Percentiles rank a stretch among this genome's conserved stretches.
These are phyloP conservation scores for Yamadazyma olivae DNA, from an alignment of 805 yeast species.

Conservation along the genomic window DNA sequence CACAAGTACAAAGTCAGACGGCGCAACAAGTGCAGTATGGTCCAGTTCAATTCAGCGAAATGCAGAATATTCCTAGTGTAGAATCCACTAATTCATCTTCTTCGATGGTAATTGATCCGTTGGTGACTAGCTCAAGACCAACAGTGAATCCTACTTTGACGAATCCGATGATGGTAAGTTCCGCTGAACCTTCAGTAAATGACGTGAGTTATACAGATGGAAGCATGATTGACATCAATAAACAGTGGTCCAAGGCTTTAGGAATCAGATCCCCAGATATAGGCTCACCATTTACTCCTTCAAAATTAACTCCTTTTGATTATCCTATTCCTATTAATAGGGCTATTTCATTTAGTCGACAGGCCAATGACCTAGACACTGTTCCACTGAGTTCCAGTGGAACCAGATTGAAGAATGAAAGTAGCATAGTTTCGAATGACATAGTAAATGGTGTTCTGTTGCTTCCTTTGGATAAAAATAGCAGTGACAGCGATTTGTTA, in stretches of 20 bases:
- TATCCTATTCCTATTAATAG: constrained; percentile 14
- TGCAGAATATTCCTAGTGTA: constrained; percentile 3
- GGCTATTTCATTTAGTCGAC: constrained; percentile 12
- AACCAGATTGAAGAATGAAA: background rate
- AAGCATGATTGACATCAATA: constrained; percentile 4
- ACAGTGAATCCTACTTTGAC: too few relatives aligned
- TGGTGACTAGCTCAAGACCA: background rate
- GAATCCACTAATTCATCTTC: constrained; percentile 8
- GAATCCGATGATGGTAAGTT: too few relatives aligned
- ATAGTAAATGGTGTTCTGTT: background rate
- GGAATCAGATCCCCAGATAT: constrained; percentile 14
- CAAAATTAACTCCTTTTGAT: constrained; percentile 8
- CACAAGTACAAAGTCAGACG: background rate
- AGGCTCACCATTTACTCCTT: constrained; percentile 12
- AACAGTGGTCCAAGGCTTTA: constrained; percentile 14
- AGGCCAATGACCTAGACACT: constrained; percentile 4
- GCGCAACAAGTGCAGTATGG: background rate
- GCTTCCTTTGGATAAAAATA: too few relatives aligned
- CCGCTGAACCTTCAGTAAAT: background rate
- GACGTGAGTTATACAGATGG: constrained; percentile 1
- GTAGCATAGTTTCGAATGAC: background rate
- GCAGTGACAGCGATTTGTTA: background rate
- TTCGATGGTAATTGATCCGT: background rate
- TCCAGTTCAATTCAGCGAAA: background rate
- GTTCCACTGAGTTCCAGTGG: background rate